Conservation (phyloP, 2,329 filamentous ascomycete genomes). For the Fusarium cicatricum region DNA sequence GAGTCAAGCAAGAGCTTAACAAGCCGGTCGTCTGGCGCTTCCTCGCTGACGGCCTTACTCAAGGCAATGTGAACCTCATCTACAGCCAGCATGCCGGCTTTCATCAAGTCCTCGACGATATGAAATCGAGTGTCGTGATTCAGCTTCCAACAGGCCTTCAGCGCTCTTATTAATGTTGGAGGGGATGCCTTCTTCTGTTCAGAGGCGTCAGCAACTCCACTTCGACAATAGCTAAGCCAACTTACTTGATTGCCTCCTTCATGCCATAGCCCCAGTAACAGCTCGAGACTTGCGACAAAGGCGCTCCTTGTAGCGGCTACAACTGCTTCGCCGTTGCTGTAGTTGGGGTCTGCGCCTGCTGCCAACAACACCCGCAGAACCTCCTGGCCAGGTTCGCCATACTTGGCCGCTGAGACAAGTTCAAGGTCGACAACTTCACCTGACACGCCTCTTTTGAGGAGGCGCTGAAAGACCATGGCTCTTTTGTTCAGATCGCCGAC, state of each 20-base stretch:
- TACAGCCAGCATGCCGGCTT: constrained; percentile 57
- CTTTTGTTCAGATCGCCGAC: constrained; percentile 59
- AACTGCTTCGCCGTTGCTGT: constrained; percentile 63
- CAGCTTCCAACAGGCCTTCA: constrained; percentile 64
- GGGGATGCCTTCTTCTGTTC: constrained; percentile 56
- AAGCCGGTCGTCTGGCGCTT: constrained; percentile 57
- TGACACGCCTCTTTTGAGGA: constrained; percentile 59
- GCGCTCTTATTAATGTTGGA: constrained; percentile 56
- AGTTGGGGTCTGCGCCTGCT: constrained; percentile 64
- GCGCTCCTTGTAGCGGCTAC: constrained; percentile 62
- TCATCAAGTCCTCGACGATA: constrained; percentile 60
- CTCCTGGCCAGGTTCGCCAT: constrained; percentile 57
- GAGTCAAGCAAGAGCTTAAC: constrained; percentile 58
- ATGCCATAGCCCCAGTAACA: constrained; percentile 59
- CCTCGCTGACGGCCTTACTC: constrained; percentile 61
- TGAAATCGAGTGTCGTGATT: constrained; percentile 57
- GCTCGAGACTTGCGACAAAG: constrained; percentile 57
- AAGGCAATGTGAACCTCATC: constrained; percentile 61
- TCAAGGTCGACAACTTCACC: constrained; percentile 62
- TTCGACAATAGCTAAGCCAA: constrained; percentile 2
- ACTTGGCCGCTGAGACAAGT: constrained; percentile 61
- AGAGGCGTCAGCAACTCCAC: constrained; percentile 23
- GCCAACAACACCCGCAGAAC: constrained; percentile 60
- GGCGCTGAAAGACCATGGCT: constrained; percentile 58
- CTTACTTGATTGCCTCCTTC: constrained; percentile 53